phyloP scores from a whole-genome alignment of 208 protist genomes.

The Leishmania tarentolae region DNA sequence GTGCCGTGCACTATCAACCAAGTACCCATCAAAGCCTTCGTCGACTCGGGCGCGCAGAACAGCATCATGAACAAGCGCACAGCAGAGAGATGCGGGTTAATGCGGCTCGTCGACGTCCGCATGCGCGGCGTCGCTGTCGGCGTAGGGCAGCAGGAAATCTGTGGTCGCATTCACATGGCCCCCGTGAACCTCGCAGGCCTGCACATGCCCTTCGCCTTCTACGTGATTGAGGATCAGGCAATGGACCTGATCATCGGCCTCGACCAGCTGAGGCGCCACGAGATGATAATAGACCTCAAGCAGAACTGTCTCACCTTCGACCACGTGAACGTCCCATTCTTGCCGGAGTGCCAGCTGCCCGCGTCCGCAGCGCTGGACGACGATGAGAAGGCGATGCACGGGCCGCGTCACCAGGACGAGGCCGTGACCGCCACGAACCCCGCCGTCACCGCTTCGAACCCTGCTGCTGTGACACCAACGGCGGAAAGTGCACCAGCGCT shows the following conservation, averaged over 20 bases:
- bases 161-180: conserved; percentile 92
- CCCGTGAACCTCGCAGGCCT: conserved; percentile 76
- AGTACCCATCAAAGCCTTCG: conserved; percentile 93
- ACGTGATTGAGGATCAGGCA: conserved; percentile 85
- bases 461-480: no score
- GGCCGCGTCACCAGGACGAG: neutral
- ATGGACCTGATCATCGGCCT: conserved; percentile 95
- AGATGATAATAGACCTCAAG: conserved; percentile 74
- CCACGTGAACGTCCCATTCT: conserved; percentile 51
- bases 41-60: conserved; percentile 90
- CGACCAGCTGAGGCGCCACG: conserved; percentile 92
- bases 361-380: neutral
- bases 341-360: conserved; percentile 56
- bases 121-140: conserved; percentile 86
- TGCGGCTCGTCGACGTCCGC: conserved; percentile 88
- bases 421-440: neutral
- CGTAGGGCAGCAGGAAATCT: conserved; percentile 89
- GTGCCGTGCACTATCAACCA: conserved; percentile 91
- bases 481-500: conserved; percentile 5
- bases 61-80: conserved; percentile 83
- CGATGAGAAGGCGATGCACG: neutral
- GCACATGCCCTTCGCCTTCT: conserved; percentile 85
- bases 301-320: conserved; percentile 57
- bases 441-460: neutral
- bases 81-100: conserved; percentile 88